Conservation (phyloP, 805 yeast species). For the Maudiozyma pseudohumilis region DNA sequence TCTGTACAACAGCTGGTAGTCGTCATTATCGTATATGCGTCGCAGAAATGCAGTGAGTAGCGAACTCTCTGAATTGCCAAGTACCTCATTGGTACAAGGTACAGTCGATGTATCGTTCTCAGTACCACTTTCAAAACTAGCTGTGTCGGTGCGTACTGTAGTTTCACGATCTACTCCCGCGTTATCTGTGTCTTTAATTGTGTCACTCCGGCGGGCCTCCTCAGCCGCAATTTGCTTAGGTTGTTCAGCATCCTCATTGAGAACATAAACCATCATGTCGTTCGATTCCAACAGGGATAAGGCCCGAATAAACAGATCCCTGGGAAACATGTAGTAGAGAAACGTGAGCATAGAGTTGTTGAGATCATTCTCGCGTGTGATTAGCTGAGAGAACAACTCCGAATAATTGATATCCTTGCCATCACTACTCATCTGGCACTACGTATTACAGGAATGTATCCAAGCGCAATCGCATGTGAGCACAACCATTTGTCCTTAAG, state of each 20-base stretch:
- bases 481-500: no score
- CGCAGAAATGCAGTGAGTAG: not conserved
- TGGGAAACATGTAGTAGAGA: conserved; percentile 25
- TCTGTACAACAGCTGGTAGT: conserved; percentile 11
- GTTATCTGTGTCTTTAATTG: not conserved
- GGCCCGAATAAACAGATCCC: conserved; percentile 27
- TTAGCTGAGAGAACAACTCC: conserved; percentile 5
- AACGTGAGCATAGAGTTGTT: conserved; percentile 25
- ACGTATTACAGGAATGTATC: no score
- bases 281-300: conserved; percentile 27
- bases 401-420: conserved; percentile 4
- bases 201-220: not conserved
- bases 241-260: conserved; percentile 9
- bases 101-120: not conserved
- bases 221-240: no score
- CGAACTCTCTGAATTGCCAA: not conserved
- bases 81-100: not conserved
- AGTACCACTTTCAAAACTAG: not conserved
- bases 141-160: not conserved
- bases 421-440: not conserved
- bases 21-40: conserved; percentile 9
- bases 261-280: conserved; percentile 26
- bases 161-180: not conserved
- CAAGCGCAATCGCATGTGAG: no score
- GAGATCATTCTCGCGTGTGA: conserved; percentile 14